Percentiles rank a stretch among this genome's conserved stretches.
These are phyloP conservation scores for Hyparrhenia diplandra DNA, from an alignment of 176 grass and related monocot genomes.

Conservation along the genomic window DNA sequence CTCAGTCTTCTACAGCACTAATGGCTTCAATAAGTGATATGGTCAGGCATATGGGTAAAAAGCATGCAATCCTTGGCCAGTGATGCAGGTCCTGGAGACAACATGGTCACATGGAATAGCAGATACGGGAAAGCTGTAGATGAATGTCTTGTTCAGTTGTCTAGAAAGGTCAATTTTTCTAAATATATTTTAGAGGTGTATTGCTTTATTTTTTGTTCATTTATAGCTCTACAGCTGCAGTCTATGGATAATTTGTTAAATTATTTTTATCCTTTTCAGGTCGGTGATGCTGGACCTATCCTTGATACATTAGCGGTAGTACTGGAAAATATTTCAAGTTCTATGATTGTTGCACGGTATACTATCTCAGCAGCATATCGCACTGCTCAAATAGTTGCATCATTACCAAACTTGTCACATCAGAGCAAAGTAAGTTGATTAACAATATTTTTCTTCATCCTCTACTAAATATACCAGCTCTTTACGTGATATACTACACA, in stretches of 20 bases:
- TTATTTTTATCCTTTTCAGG: slow-evolving; percentile 44
- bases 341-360: slow-evolving; percentile 56
- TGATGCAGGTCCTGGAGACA: slow-evolving; percentile 31
- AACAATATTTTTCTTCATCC: slow-evolving; percentile 8
- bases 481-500: slow-evolving; percentile 13
- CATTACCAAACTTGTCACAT: slow-evolving; percentile 71
- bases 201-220: not conserved
- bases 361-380: slow-evolving; percentile 83
- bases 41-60: slow-evolving; percentile 80
- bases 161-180: slow-evolving; percentile 58
- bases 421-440: slow-evolving; percentile 70
- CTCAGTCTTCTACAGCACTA: slow-evolving; percentile 72
- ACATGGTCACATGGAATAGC: slow-evolving; percentile 52
- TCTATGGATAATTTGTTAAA: slow-evolving; percentile 1
- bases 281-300: slow-evolving; percentile 93
- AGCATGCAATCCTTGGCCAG: slow-evolving; percentile 53
- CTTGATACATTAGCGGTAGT: slow-evolving; percentile 87
- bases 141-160: slow-evolving; percentile 82
- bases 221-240: slow-evolving; percentile 10
- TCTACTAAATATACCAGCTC: not conserved
- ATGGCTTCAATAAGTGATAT: slow-evolving; percentile 82
- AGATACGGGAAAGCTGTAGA: slow-evolving; percentile 59
- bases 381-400: slow-evolving; percentile 81
- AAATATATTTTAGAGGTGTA: slow-evolving; percentile 1
- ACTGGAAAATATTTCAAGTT: slow-evolving; percentile 74